Conservation (phyloP, 129 eudicot genomes). For the Artemisia tridentata region DNA sequence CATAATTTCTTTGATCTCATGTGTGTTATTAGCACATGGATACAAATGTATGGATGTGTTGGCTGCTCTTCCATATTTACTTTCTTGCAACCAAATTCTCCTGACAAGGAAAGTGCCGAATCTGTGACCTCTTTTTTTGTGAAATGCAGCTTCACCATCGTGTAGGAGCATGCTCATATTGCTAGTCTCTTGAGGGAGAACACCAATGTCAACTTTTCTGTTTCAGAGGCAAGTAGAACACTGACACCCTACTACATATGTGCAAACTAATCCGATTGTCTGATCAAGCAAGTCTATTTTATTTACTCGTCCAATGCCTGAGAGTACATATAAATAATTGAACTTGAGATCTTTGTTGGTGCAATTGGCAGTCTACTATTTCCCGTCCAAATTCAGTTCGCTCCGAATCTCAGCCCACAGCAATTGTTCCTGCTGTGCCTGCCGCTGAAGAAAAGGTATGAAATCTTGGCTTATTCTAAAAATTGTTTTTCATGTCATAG, state of each 20-base stretch:
- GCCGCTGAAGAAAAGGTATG: slow-evolving; percentile 37
- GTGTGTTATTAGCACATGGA: no score
- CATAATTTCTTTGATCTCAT: no score
- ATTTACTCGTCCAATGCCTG: not conserved
- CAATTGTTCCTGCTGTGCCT: slow-evolving; percentile 27
- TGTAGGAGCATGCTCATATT: slow-evolving; percentile 19
- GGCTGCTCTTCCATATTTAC: no score
- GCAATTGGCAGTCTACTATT: slow-evolving; percentile 33
- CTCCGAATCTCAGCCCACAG: slow-evolving; percentile 34
- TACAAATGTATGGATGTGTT: no score
- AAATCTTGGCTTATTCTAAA: slow-evolving; percentile 4
- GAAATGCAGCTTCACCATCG: slow-evolving; percentile 36
- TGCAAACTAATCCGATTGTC: slow-evolving; percentile 10
- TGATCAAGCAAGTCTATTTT: slow-evolving; percentile 1
- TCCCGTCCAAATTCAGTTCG: slow-evolving; percentile 32
- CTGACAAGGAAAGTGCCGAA: slow-evolving; percentile 10
- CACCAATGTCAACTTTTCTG: slow-evolving; percentile 30
- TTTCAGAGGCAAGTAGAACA: slow-evolving; percentile 46
- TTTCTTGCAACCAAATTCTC: not conserved
- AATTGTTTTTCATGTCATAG: not conserved
- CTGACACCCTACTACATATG: not conserved
- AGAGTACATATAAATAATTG: not conserved
- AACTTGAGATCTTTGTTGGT: slow-evolving; percentile 10
- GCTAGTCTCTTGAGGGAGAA: slow-evolving; percentile 23
- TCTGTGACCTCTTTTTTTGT: not conserved